Conservation (phyloP, 768 basidiomycete genomes). For the Cubamyces lactineus region DNA sequence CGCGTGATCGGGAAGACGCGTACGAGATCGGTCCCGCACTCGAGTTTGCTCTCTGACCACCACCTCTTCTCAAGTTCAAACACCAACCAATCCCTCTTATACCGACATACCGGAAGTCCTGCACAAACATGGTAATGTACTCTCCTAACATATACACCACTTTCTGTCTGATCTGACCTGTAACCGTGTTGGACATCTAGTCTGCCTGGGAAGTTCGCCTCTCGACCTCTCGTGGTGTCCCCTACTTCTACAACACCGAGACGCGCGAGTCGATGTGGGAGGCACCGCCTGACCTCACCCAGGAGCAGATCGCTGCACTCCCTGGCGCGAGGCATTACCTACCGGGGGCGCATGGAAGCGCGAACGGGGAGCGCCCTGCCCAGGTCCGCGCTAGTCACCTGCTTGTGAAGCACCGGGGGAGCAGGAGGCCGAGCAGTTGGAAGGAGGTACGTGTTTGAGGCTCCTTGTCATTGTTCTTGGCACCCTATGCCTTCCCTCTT, state of each 20-base stretch:
- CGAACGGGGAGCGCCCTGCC: constrained; percentile 36
- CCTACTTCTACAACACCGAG: constrained; percentile 85
- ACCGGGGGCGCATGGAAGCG: constrained; percentile 27
- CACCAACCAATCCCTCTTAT: background rate
- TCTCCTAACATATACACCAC: background rate
- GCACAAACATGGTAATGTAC: no score
- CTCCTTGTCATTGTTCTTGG: constrained; percentile 6
- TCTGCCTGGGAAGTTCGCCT: constrained; percentile 82
- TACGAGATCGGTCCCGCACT: no score
- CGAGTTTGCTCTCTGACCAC: background rate
- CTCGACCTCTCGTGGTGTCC: constrained; percentile 73
- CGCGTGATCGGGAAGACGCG: no score
- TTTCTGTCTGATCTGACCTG: background rate
- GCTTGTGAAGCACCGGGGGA: constrained; percentile 86
- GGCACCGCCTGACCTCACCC: constrained; percentile 59
- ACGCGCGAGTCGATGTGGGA: constrained; percentile 84
- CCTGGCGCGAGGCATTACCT: constrained; percentile 67
- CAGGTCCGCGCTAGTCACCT: constrained; percentile 95
- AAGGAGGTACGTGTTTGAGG: constrained; percentile 60
- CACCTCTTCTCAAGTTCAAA: background rate
- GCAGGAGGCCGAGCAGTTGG: constrained; percentile 81
- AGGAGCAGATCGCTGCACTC: constrained; percentile 60
- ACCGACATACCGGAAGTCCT: background rate
- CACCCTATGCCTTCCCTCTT: background rate
- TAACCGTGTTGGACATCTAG: constrained; percentile 35